Evolutionary conservation across 148 eudicot species (phyloP), one percentile per base, ranked within the genome.

Genomic region (Persicaria tinctoria): DNA sequence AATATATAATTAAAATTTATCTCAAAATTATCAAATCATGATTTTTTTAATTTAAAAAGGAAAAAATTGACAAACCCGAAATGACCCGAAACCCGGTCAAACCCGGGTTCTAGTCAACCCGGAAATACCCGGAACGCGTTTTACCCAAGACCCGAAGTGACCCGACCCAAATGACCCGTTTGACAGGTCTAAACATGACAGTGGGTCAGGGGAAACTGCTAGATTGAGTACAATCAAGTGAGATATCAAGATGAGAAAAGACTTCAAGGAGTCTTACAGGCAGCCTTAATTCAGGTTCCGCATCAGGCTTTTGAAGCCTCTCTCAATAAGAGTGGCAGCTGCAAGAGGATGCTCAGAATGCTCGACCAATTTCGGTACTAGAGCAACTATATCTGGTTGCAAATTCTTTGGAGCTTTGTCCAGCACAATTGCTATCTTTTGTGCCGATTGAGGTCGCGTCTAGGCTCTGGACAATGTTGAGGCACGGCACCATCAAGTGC

Each of bases 321-420:
- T 90, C 76, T 90, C 96, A 57, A 95, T 75, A 84, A 95, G 99
- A 45, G 97, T 85, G 83, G 86, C 82, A 80, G 99, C 99, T 77
- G 97, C 99, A 84, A 92, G 92, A 47, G 96, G 89, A 86, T 95
- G 99, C 85, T 95, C 99, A 53, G 97, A 86, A 76, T 81, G 92
- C 75, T 95, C 99, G 76, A 95, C 99, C 76, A 95, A 82, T 79
- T 89, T 95, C 44, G 99, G 99, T n/a, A 95, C 97, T 77, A 95
- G 73, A 57, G 97, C 86, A 70, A 95, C 92, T 76, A 95, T 89
- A 78, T 95, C 97, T 38, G 88, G 87, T 75, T 92, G 96, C 80
- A 95, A 88, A 86, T 92, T 89, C 83, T 84, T 92, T 32, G 99
- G 99, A 81, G 99, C 99, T 85, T 95, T 95, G 84, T 95, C 99